Percentiles rank a stretch among this genome's conserved stretches.
Conservation (phyloP, 768 basidiomycete genomes). For the Hemileccinum impolitum region DNA sequence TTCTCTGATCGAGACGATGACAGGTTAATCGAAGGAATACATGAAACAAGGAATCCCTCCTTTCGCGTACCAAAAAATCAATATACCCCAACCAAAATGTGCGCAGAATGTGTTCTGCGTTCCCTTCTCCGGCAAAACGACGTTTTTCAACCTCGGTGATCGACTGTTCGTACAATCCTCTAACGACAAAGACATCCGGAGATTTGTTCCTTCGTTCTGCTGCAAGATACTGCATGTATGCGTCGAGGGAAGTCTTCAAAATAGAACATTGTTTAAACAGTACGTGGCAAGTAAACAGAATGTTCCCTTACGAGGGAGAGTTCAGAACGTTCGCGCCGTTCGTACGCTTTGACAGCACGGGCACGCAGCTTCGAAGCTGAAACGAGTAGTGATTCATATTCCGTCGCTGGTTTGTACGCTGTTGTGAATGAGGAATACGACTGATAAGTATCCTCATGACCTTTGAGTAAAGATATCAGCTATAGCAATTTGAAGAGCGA, state of each 20-base stretch:
- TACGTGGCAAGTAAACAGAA: not conserved
- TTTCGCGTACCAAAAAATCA: conserved; percentile 57
- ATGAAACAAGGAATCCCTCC: not conserved
- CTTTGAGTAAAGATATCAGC: conserved; percentile 37
- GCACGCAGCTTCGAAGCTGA: conserved; percentile 71
- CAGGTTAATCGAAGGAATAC: not conserved
- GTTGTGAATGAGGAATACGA: conserved; percentile 90
- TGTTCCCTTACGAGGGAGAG: conserved; percentile 47
- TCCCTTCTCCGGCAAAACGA: conserved; percentile 50
- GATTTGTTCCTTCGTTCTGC: conserved; percentile 59
- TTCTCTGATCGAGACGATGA: conserved; percentile 10
- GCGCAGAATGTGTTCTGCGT: conserved; percentile 56
- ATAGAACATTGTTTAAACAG: conserved; percentile 15
- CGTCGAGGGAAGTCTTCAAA: conserved; percentile 45
- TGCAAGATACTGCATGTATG: conserved; percentile 60
- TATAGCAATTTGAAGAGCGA: not conserved
- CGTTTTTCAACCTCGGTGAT: conserved; percentile 67
- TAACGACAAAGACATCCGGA: conserved; percentile 56
- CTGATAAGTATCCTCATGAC: conserved; percentile 76
- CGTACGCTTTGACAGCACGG: conserved; percentile 55
- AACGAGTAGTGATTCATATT: conserved; percentile 77
- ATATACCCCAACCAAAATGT: conserved; percentile 74
- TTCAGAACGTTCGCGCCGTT: conserved; percentile 64
- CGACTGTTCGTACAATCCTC: conserved; percentile 66
- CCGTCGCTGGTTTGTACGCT: conserved; percentile 61